A percentile compares a stretch with the other conserved stretches of the same genome.
Conservation (phyloP, 177 flowering plant genomes). For the Vitis hybrid region DNA sequence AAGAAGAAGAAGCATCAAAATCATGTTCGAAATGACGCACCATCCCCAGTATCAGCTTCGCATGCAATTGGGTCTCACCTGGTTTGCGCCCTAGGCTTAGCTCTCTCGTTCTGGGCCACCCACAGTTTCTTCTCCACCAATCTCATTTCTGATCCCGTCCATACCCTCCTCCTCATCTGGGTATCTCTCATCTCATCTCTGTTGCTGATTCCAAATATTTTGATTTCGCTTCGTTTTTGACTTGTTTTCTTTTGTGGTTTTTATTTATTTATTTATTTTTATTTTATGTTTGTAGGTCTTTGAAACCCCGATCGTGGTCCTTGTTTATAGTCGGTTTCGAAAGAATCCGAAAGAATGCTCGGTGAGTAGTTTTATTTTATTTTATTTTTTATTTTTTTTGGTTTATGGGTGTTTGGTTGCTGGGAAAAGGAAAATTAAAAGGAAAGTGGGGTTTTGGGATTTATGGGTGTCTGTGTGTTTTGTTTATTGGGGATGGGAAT, state of each 20-base stretch:
- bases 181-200: conserved; percentile 24
- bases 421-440: background rate
- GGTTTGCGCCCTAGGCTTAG: conserved; percentile 45
- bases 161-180: conserved; percentile 49
- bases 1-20: background rate
- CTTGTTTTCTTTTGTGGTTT: background rate
- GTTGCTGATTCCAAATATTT: background rate
- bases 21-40: background rate
- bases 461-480: too few relatives aligned
- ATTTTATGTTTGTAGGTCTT: conserved; percentile 31
- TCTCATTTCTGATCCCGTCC: conserved; percentile 54
- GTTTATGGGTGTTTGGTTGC: background rate
- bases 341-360: conserved; percentile 48
- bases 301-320: conserved; percentile 42
- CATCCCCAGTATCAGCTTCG: conserved; percentile 11
- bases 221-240: background rate
- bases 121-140: conserved; percentile 35
- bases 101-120: conserved; percentile 45
- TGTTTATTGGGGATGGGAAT: too few relatives aligned
- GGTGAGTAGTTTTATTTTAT: conserved; percentile 25
- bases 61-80: conserved; percentile 31
- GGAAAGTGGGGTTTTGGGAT: too few relatives aligned
- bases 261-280: too few relatives aligned
- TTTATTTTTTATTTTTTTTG: background rate
- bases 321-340: conserved; percentile 52